Evolutionary conservation across 192 early-diverging fungal genomes (phyloP), one percentile per base, ranked within the genome.

Genomic region (Gigaspora rosea): DNA sequence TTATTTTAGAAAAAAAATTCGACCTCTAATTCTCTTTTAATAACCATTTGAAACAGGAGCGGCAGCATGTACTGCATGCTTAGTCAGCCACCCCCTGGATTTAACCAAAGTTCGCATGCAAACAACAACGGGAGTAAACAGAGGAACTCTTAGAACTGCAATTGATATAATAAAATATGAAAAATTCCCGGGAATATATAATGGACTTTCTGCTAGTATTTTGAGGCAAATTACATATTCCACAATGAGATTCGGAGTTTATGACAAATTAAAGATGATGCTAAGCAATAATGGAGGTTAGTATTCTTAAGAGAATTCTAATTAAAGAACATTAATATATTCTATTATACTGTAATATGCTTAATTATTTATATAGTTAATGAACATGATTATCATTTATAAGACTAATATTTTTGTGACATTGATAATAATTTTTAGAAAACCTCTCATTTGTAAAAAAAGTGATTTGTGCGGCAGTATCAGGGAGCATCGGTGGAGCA

Each of bases 71-170:
- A 51, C 82, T 13, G 88, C 90, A 1, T 88, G 87, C 33, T 81
- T 90, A 11, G 89, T 93, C 41, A 91, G 90, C 0, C 92, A 97
- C 80, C 91, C 93, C 62, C 86, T 98, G 59, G 95, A 96, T 80
- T 85, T 95, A 54, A 86, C 93, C 66, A 97, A 98, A 80, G 97
- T 98, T 35, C 90, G 96, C 10, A 80, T 97, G 58, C 97, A 98
- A 80, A 98, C 94, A 15, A 85, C 85, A 33, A 93, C 92, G 41
- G 90, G 91, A 3, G 78, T 83, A 18, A 80, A 69, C 3, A 83
- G 62, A 48, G 91, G 92, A 49, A 86, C 93, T 83, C 88, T 94
- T 13, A 85, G 89, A 71, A 92, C 92, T 64, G 90, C 94, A 84
- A 80, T 89, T 82, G 85, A 91, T 71, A 91, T 91, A 15, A 78